phyloP scores from a whole-genome alignment of 176 grass and related monocot genomes.

The Chrysopogon serrulatus region DNA sequence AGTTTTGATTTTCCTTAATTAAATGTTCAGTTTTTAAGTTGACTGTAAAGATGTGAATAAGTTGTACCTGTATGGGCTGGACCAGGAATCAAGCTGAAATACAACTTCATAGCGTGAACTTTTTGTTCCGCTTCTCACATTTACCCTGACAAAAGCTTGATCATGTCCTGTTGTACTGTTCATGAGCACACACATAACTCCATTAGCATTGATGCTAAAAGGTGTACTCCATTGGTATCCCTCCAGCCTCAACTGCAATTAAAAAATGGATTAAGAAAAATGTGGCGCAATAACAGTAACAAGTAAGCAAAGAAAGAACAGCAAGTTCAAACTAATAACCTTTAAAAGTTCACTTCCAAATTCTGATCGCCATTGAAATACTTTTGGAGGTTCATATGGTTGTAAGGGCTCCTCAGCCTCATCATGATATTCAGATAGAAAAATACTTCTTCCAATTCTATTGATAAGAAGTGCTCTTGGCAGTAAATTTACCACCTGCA shows the following conservation, averaged over 20 bases:
- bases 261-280: constrained; percentile 12
- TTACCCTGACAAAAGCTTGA: constrained; percentile 72
- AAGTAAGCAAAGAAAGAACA: constrained; percentile 1
- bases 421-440: constrained; percentile 74
- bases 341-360: constrained; percentile 79
- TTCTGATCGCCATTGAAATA: constrained; percentile 80
- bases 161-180: constrained; percentile 56
- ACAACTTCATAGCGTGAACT: constrained; percentile 90
- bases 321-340: constrained; percentile 45
- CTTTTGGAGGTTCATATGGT: constrained; percentile 72
- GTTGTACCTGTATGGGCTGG: constrained; percentile 86
- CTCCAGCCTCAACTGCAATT: constrained; percentile 65
- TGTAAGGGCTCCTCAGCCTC: constrained; percentile 56
- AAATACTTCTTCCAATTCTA: constrained; percentile 55
- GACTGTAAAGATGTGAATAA: constrained; percentile 13
- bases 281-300: neutral
- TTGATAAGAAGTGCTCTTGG: constrained; percentile 84
- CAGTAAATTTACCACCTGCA: constrained; percentile 81
- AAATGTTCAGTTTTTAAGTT: neutral
- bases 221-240: constrained; percentile 90
- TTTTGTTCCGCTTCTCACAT: constrained; percentile 81
- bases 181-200: constrained; percentile 80
- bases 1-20: constrained; percentile 9
- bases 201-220: constrained; percentile 89
- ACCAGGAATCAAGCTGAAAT: constrained; percentile 67